These are phyloP conservation scores for Cryptosporidium tyzzeri DNA, from an alignment of 169 alveolate species.

Conservation along the genomic window DNA sequence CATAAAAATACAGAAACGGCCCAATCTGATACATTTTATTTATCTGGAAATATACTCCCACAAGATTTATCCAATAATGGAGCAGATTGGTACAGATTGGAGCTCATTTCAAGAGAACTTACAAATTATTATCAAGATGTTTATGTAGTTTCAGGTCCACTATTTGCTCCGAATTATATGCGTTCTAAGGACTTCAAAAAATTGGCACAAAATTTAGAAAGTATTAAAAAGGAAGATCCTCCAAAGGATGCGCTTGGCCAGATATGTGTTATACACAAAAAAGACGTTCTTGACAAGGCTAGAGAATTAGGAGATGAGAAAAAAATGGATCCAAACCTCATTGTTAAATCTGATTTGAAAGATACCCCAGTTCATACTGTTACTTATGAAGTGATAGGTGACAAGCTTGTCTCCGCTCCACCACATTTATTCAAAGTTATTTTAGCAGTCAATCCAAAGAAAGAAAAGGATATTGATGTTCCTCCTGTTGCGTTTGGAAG, in stretches of 20 bases:
- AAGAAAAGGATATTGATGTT: background rate
- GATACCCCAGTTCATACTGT: slow-evolving; percentile 39
- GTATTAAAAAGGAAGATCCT: slow-evolving; percentile 27
- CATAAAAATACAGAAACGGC: slow-evolving; percentile 70
- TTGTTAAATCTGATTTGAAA: slow-evolving; percentile 31
- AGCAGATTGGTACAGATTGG: slow-evolving; percentile 76
- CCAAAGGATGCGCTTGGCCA: slow-evolving; percentile 68
- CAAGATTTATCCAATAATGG: slow-evolving; percentile 76
- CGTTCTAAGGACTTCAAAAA: slow-evolving; percentile 22
- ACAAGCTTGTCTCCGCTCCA: slow-evolving; percentile 74
- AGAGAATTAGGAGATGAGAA: slow-evolving; percentile 70
- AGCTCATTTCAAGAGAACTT: slow-evolving; percentile 38
- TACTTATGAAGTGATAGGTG: slow-evolving; percentile 62
- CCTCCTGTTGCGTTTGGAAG: slow-evolving; percentile 71
- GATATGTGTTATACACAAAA: slow-evolving; percentile 57
- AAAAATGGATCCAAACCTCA: slow-evolving; percentile 23
- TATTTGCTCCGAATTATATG: slow-evolving; percentile 70
- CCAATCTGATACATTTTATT: slow-evolving; percentile 66
- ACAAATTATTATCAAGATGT: slow-evolving; percentile 73
- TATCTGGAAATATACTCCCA: slow-evolving; percentile 76
- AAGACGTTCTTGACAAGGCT: slow-evolving; percentile 37
- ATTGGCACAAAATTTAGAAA: slow-evolving; percentile 11
- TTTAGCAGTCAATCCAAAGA: slow-evolving; percentile 55
- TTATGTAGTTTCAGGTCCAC: slow-evolving; percentile 77
- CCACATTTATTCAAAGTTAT: slow-evolving; percentile 74